Conservation (phyloP, 768 basidiomycete genomes). For the Lentinula lateritia region DNA sequence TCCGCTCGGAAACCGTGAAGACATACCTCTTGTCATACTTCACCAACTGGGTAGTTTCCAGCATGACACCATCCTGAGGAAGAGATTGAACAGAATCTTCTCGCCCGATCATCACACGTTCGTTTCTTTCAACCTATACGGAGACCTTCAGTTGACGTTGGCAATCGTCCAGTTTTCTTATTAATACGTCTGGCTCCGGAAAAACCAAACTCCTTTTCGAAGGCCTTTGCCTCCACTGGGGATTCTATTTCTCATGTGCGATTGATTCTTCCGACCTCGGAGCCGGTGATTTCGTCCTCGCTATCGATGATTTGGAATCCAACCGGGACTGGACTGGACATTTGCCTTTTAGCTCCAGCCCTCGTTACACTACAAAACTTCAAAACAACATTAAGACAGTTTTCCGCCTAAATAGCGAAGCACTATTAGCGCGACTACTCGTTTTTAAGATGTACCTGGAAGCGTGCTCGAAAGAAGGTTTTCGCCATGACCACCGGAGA, state of each 20-base stretch:
- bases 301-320: not conserved
- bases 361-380: not conserved
- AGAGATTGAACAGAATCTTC: not conserved
- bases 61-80: not conserved
- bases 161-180: not conserved
- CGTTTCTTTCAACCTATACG: not conserved
- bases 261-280: not conserved
- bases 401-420: not conserved
- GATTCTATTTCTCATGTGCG: not conserved
- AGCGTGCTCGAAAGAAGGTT: too few species aligned
- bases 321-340: not conserved
- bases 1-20: not conserved
- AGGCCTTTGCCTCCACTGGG: constrained; percentile 3
- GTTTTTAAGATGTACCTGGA: too few species aligned
- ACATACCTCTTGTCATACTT: not conserved
- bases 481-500: too few species aligned
- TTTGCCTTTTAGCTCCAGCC: not conserved
- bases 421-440: not conserved
- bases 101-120: not conserved
- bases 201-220: too few species aligned
- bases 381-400: not conserved
- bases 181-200: constrained; percentile 2
- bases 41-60: not conserved
- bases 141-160: too few species aligned
- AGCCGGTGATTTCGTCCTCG: not conserved